Evolutionary conservation across 225 moss, liverwort and hornwort genomes (phyloP), one percentile per base, ranked within the genome.

Genomic region (Ulota crispa): DNA sequence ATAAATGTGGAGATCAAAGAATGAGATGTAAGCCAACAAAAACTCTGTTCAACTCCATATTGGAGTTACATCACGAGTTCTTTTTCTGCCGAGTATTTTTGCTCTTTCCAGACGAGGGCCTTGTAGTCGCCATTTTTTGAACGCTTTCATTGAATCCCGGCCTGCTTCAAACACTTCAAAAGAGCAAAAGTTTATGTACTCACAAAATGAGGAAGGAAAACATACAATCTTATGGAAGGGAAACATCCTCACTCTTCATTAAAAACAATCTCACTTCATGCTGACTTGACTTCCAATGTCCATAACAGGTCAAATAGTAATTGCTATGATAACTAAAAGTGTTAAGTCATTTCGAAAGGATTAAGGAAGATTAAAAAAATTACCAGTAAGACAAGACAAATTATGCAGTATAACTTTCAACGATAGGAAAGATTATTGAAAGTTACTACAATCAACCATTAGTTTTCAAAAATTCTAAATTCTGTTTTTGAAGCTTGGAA

Each of bases 61-160:
- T 21, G 87, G 77, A 72, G 82, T 81, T 37, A 65, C 81, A 70
- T 87, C 85, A 70, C 89, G 87, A 53, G 70, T 85, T 77, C 98
- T 85, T 78, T 94, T 95, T 65, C 90, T 89, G 30, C 95, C 98
- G 6, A 95, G 86, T 30, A 95, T 92, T 30, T 95, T 88, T 71
- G 98, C 95, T 63, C 91, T 89, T 75, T 95, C 93, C 32, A 98
- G 82, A 64, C 93, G 92, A 67, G 93, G 84, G 6, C 98, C 95
- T 53, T 93, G 94, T 27, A 90, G 81, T 53, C 94, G 84, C 98
- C 98, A 98, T 82, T 92, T 95, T 73, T 91, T 92, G 79, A 94
- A 95, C 68, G 91, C 85, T 79, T 92, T 86, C 88, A 89, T 91
- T 9, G 98, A 93, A 64, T 90, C 89, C 14, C 95, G 87, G 9